Conservation (phyloP, 208 protist species). For the Crithidia bombi region DNA sequence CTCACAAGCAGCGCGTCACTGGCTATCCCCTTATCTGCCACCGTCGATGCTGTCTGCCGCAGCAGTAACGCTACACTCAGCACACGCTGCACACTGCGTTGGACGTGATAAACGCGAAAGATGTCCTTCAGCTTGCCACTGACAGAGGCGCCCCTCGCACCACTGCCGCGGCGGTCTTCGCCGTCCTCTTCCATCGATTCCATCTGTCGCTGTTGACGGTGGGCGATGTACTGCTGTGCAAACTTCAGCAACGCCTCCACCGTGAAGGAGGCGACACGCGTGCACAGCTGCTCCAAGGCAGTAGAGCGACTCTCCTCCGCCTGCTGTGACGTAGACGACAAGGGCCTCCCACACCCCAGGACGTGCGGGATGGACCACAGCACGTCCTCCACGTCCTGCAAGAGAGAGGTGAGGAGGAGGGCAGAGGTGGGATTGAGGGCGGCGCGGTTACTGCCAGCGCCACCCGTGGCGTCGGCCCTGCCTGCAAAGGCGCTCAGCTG, state of each 20-base stretch:
- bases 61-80: constrained; percentile 52
- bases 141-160: neutral
- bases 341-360: neutral
- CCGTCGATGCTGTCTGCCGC: neutral
- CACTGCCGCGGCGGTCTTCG: neutral
- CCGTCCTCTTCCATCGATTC: constrained; percentile 35
- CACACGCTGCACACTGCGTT: constrained; percentile 60
- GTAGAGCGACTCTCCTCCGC: neutral
- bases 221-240: constrained; percentile 55
- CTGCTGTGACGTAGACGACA: neutral
- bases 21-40: neutral
- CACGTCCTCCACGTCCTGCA: constrained; percentile 38
- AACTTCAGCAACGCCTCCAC: constrained; percentile 40
- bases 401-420: constrained; percentile 22
- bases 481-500: constrained; percentile 21
- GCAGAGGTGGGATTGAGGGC: constrained; percentile 11
- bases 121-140: constrained; percentile 35
- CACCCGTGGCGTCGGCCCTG: neutral
- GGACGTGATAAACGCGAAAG: constrained; percentile 46
- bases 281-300: constrained; percentile 14
- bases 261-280: constrained; percentile 12
- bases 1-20: constrained; percentile 9
- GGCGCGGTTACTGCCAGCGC: neutral
- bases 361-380: constrained; percentile 34
- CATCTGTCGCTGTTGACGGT: constrained; percentile 59